phyloP scores from a whole-genome alignment of 2,329 filamentous ascomycete genomes.

The Monilinia vaccinii-corymbosi region DNA sequence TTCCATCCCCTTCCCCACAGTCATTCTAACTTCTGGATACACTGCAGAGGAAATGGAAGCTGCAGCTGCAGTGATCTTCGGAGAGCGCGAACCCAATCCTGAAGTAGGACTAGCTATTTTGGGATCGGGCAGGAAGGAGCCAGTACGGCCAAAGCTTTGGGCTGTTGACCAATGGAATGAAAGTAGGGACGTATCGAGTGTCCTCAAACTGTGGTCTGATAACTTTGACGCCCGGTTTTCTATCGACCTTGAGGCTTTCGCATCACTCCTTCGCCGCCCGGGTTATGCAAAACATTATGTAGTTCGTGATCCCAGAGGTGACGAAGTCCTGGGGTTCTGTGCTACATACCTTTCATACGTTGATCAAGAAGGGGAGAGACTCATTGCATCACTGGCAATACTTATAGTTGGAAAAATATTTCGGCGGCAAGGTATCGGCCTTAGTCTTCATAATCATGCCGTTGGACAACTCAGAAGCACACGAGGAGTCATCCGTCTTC shows the following conservation, averaged over 20 bases:
- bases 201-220: conserved; percentile 24
- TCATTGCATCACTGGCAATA: conserved; percentile 47
- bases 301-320: conserved; percentile 39
- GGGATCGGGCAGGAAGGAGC: background rate
- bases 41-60: conserved; percentile 38
- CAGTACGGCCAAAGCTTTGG: conserved; percentile 21
- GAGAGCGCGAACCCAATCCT: conserved; percentile 24
- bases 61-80: conserved; percentile 45
- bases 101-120: background rate
- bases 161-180: conserved; percentile 27
- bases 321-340: conserved; percentile 45
- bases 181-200: conserved; percentile 21
- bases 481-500: conserved; percentile 43
- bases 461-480: conserved; percentile 40
- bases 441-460: conserved; percentile 44
- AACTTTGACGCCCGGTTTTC: conserved; percentile 33
- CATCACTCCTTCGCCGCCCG: conserved; percentile 41
- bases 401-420: conserved; percentile 43
- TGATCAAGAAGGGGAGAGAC: conserved; percentile 41
- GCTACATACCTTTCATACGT: conserved; percentile 51
- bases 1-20: conserved; percentile 38
- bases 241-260: conserved; percentile 35
- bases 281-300: conserved; percentile 50
- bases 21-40: conserved; percentile 43
- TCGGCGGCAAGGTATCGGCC: conserved; percentile 42